Conservation (phyloP, 345 rosid genomes). For the sweet orange (Citrus sinensis) region DVS_A1.0 CM039167.1:8847001-8847500, state of each 20-base stretch:
- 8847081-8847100: neutral
- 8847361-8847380: too few species aligned
- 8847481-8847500: neutral
- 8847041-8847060: too few species aligned
- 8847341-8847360: too few species aligned
- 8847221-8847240: neutral
- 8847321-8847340: too few species aligned
- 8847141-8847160: neutral
- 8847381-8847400: too few species aligned
- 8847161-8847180: neutral
- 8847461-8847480: neutral
- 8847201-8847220: neutral
- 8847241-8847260: neutral
- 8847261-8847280: neutral
- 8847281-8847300: neutral
- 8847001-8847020: neutral
- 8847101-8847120: neutral
- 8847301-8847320: neutral
- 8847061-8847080: neutral
- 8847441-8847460: too few species aligned
- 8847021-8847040: neutral
- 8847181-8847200: neutral
- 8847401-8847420: too few species aligned
- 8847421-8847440: too few species aligned
- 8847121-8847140: conserved; percentile 2